These are phyloP conservation scores for Endotrypanum monterogeii DNA, from an alignment of 208 protist species.

Conservation along the genomic window DNA sequence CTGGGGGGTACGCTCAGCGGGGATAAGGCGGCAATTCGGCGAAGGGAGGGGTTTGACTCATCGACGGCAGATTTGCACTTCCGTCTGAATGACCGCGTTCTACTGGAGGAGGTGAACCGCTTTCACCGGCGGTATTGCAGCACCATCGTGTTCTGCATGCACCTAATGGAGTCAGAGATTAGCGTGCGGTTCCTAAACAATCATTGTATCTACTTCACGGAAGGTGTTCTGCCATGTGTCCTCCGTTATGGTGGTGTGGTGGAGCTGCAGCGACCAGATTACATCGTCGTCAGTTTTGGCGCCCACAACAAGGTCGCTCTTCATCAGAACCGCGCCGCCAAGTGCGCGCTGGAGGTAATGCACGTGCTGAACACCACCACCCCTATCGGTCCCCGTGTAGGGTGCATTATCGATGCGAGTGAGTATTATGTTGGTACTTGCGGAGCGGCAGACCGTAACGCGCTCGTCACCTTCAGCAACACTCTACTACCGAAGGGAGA, in stretches of 20 bases:
- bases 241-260: constrained; percentile 60
- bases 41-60: not conserved
- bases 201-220: constrained; percentile 40
- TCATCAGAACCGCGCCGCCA: constrained; percentile 61
- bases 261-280: constrained; percentile 48
- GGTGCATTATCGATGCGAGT: constrained; percentile 55
- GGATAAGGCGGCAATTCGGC: not conserved
- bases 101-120: constrained; percentile 43
- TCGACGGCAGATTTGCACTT: not conserved
- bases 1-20: not conserved
- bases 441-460: constrained; percentile 41
- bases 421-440: constrained; percentile 76
- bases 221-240: constrained; percentile 42
- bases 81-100: constrained; percentile 38
- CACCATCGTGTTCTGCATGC: constrained; percentile 35
- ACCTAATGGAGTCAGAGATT: constrained; percentile 36
- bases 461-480: constrained; percentile 43
- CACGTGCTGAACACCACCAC: constrained; percentile 27
- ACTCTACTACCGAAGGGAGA: constrained; percentile 31
- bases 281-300: constrained; percentile 43
- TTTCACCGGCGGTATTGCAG: constrained; percentile 60
- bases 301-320: constrained; percentile 41
- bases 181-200: constrained; percentile 28
- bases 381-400: constrained; percentile 34
- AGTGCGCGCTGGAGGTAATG: constrained; percentile 54